These are phyloP conservation scores for Geranomyces variabilis DNA, from an alignment of 192 early-diverging fungal species.

Conservation along the genomic window DNA sequence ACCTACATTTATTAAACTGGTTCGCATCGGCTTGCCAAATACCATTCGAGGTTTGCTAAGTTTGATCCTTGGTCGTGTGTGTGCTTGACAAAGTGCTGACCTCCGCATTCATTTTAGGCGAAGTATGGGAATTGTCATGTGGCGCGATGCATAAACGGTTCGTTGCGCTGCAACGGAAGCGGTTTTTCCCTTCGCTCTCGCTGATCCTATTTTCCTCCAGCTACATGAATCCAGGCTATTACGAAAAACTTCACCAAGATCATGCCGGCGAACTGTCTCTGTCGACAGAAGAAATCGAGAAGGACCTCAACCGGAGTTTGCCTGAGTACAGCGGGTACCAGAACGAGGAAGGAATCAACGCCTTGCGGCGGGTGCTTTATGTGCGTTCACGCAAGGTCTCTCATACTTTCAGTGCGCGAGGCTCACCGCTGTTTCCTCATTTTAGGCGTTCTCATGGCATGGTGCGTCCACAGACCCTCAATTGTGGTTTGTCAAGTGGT, in stretches of 20 bases:
- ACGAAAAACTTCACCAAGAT: slow-evolving; percentile 70
- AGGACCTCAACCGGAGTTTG: slow-evolving; percentile 78
- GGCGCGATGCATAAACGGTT: slow-evolving; percentile 83
- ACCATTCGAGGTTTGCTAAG: slow-evolving; percentile 67
- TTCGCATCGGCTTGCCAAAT: slow-evolving; percentile 88
- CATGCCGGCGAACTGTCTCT: slow-evolving; percentile 74
- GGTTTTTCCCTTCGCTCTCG: not conserved
- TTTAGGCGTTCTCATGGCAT: slow-evolving; percentile 57
- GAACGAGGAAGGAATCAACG: slow-evolving; percentile 85
- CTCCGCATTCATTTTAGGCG: slow-evolving; percentile 45
- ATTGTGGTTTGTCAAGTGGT: not conserved
- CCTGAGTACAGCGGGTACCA: slow-evolving; percentile 66
- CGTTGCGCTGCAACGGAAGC: not conserved
- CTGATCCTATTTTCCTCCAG: slow-evolving; percentile 3
- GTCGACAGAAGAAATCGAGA: slow-evolving; percentile 93
- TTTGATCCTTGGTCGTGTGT: not conserved
- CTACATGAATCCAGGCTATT: slow-evolving; percentile 84
- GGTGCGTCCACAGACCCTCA: slow-evolving; percentile 1
- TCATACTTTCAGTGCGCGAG: not conserved
- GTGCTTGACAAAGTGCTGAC: not conserved
- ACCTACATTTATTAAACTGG: slow-evolving; percentile 85
- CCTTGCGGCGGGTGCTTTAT: slow-evolving; percentile 89
- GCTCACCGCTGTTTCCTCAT: not conserved
- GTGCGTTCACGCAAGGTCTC: not conserved
- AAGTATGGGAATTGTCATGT: slow-evolving; percentile 91